Evolutionary conservation across 2,329 filamentous ascomycete genomes (phyloP), one percentile per base, ranked within the genome.

Genomic region (Fusarium annulatum): DNA sequence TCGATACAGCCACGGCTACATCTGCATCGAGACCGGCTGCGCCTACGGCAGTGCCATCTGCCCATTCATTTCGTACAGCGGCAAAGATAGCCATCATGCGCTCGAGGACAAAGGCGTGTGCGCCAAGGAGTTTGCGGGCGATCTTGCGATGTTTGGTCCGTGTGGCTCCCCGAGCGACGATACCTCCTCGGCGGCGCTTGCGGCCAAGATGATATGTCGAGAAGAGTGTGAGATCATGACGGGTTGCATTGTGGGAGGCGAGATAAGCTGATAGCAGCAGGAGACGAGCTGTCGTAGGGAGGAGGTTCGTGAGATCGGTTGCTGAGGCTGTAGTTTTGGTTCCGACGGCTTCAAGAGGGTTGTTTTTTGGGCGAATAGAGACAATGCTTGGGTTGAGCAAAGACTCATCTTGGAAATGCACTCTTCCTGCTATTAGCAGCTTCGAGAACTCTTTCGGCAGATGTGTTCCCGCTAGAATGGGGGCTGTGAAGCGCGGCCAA

Each of bases 401-500:
- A n/a, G 85, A 82, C 78, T 95, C 93, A 75, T 93, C 89, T 76
- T 94, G 92, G 79, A 96, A 93, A 39, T 94, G 86, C 1, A 87
- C 84, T 21, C 92, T 86, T 33, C 91, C 89, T 4, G 90, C 89
- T 55, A 96, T 91, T 63, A 98, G 88, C 12, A 99, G 86, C 71
- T 93, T 92, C 19, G 93, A 92, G 82, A 98, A 98, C 78, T 98
- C 94, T 76, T 92, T 91, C 15, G 93, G 90, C 4, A 88, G 88
- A 76, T 92, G 91, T 14, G 92, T 91, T n/a, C 93, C 93, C 3
- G 91, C 89, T 3, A 91, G 82, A 30, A 98, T 88, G 1, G 96
- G 96, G 11, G 90, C 88, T 2, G 94, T 91, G 81, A 99, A 98
- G 8, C 91, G 89, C 16, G 92, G 91, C 96, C 96, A 99, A 26